Evolutionary conservation across 306 rosid genomes (phyloP).

Genomic region (Astragalus membranaceus): DNA sequence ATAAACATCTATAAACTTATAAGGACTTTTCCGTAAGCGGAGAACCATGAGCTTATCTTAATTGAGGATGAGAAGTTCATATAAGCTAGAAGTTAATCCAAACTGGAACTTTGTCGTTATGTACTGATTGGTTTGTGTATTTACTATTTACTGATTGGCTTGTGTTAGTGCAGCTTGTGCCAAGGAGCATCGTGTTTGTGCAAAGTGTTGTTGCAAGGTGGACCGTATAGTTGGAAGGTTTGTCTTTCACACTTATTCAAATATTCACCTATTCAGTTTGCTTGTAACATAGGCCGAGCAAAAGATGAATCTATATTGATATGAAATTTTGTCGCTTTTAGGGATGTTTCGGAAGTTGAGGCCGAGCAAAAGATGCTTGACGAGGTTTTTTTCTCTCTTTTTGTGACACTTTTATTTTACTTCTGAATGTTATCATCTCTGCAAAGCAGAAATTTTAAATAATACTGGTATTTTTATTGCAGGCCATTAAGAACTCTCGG

Average conservation of each 20-base stretch:
- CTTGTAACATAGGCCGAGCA: background rate
- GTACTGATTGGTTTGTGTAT: background rate
- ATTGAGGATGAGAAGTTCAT: background rate
- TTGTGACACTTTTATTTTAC: background rate
- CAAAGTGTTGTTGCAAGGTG: conserved; percentile 67
- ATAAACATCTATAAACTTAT: too few relatives aligned
- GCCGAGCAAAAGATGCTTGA: conserved; percentile 84
- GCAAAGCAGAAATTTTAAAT: conserved; percentile 3
- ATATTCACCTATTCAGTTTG: conserved; percentile 11
- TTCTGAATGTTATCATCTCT: background rate
- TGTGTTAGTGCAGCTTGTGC: conserved; percentile 64
- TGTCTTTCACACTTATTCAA: conserved; percentile 12
- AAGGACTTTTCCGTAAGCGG: too few relatives aligned
- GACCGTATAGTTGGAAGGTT: conserved; percentile 71
- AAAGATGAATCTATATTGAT: background rate
- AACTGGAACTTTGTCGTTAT: background rate
- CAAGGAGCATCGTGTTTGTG: conserved; percentile 81
- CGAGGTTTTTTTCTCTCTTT: conserved; percentile 37
- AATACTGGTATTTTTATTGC: conserved; percentile 17
- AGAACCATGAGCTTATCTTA: background rate
- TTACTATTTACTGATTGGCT: background rate
- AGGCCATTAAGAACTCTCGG: conserved; percentile 79
- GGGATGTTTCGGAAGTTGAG: conserved; percentile 77
- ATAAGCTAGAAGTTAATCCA: background rate
- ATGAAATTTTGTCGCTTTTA: conserved; percentile 17